Base-by-base conservation (phyloP, 2,329 filamentous ascomycete species). In the Colletotrichum sansevieriae region DNA sequence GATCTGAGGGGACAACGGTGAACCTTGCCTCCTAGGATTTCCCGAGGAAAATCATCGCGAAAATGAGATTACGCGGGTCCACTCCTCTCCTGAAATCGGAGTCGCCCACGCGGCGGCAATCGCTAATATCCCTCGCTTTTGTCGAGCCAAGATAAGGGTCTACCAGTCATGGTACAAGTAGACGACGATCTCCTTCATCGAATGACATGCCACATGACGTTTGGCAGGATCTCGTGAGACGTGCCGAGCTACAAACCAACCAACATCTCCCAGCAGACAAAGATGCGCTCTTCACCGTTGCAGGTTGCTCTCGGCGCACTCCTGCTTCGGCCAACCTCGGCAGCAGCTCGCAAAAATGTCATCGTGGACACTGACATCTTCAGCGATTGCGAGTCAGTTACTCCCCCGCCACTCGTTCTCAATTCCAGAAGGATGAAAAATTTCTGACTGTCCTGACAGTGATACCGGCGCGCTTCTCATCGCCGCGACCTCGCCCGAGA, bases 361-460 rank as follows among this genome's bases (percentile, higher is more conserved):
- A 81, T 85, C 55, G 77, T 84, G 25, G 83, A 84, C 72, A 84
- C 83, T 0, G 83, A 84, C 65, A 73, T 85, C 11, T 83, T 82
- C 72, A 81, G 80, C 41, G 83, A 84, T 60, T 82, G 83, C 43
- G 83, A 84, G 80, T 83, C 75, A 72, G 76, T 73, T 4, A 25
- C 25, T 4, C 25, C 18, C 22, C 3, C 43, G 18, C 47, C 22
- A n/a, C 29, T 20, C 11, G 20, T 65, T 49, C 25, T 13, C 22
- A 13, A 3, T 15, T 29, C 2, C n/a, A 10, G 29, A 12, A 51
- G 41, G 3, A 25, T 4, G 13, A n/a, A 20, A 2, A 2, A 22
- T 46, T 7, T 1, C 35, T 68, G 3, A 59, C 56, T 9, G 54
- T 43, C 22, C 6, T 33, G 25, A 13, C 67, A 83, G 81, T 70